Conservation (phyloP, 768 basidiomycete genomes). For the Macrolepiota fuliginosa region DNA sequence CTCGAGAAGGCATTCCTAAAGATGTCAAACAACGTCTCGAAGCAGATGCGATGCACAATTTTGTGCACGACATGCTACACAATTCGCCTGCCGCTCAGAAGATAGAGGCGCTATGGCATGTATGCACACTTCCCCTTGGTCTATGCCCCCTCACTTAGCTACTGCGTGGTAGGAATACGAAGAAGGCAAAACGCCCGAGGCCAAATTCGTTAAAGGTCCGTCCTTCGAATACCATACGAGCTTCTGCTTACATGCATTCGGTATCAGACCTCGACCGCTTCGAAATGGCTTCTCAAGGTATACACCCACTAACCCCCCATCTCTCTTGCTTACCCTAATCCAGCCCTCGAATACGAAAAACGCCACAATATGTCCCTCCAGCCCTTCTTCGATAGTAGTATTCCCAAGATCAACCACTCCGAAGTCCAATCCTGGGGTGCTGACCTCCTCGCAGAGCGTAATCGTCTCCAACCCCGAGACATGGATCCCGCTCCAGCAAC, state of each 20-base stretch:
- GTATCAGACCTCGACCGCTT: conserved; percentile 76
- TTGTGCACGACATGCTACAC: conserved; percentile 88
- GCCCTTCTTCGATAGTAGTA: conserved; percentile 76
- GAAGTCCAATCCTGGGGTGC: conserved; percentile 74
- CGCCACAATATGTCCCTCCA: conserved; percentile 53
- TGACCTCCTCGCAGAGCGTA: conserved; percentile 52
- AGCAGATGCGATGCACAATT: conserved; percentile 88
- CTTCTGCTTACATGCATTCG: not conserved
- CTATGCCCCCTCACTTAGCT: not conserved
- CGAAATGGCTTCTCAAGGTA: conserved; percentile 87
- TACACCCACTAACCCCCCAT: not conserved
- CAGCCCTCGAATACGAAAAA: conserved; percentile 75
- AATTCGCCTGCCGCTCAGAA: conserved; percentile 62
- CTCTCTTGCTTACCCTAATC: not conserved
- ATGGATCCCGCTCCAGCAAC: too few species aligned
- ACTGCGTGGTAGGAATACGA: conserved; percentile 71
- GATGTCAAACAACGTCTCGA: conserved; percentile 78
- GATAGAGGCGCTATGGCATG: conserved; percentile 73
- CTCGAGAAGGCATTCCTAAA: conserved; percentile 82
- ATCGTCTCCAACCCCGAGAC: too few species aligned
- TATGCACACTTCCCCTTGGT: conserved; percentile 22
- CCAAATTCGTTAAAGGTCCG: conserved; percentile 84
- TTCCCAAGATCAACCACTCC: conserved; percentile 68
- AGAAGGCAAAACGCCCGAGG: conserved; percentile 66
- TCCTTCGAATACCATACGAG: not conserved